phyloP scores from a whole-genome alignment of 768 basidiomycete genomes.

The Macrolepiota albuminosa region DNA sequence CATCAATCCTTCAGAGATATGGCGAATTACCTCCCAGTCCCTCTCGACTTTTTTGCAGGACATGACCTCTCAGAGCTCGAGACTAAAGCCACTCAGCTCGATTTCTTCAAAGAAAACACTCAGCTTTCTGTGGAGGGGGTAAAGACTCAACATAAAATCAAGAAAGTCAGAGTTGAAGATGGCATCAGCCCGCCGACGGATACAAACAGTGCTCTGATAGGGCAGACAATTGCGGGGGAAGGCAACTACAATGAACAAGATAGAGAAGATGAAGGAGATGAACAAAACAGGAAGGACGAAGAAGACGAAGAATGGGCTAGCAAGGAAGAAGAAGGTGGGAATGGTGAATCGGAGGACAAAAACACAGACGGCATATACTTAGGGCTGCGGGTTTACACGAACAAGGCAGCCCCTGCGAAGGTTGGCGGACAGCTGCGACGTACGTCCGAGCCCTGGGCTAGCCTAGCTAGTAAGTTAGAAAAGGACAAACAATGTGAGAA shows the following conservation, averaged over 20 bases:
- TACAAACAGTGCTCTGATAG: neutral
- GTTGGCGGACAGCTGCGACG: slow-evolving; percentile 29
- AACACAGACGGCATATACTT: slow-evolving; percentile 22
- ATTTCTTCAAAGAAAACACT: neutral
- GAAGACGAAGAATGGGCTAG: neutral
- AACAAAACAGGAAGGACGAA: neutral
- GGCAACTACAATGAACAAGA: neutral
- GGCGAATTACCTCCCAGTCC: slow-evolving; percentile 17
- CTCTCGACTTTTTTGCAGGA: slow-evolving; percentile 25
- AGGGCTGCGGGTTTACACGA: slow-evolving; percentile 36
- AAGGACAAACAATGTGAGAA: neutral
- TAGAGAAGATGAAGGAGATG: neutral
- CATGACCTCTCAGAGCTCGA: slow-evolving; percentile 24
- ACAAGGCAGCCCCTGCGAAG: slow-evolving; percentile 21
- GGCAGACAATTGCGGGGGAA: neutral
- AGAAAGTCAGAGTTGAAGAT: neutral
- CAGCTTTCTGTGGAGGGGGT: neutral
- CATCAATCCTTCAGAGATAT: slow-evolving; percentile 9
- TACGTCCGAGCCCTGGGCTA: neutral
- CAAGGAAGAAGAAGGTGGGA: neutral
- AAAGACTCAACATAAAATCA: neutral
- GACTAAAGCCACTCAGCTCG: slow-evolving; percentile 14
- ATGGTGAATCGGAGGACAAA: neutral
- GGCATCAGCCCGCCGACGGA: neutral
- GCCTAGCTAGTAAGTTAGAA: neutral